phyloP scores from a whole-genome alignment of 1,284 basidiomycete species.

The Ceratobasidium papillatum region DNA sequence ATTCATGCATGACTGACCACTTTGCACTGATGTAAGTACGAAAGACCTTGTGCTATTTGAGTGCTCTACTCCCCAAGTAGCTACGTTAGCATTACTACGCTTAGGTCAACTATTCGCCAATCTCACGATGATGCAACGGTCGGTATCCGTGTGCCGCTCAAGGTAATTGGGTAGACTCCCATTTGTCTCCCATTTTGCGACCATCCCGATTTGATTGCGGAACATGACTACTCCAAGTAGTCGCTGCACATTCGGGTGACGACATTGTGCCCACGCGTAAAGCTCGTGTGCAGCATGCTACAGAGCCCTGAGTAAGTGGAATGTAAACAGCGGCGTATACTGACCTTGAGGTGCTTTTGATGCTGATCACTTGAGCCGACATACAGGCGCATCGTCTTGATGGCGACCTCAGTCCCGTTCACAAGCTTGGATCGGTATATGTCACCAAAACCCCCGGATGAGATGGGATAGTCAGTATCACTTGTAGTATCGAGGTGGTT shows the following conservation, averaged over 20 bases:
- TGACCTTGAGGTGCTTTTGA: background rate
- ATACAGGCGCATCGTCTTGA: background rate
- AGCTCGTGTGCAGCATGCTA: too few relatives aligned
- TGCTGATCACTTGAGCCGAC: background rate
- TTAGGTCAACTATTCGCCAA: background rate
- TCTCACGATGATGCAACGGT: background rate
- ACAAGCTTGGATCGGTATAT: background rate
- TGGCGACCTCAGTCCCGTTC: background rate
- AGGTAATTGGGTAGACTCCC: background rate
- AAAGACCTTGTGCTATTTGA: background rate
- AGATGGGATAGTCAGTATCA: background rate
- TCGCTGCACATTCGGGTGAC: background rate
- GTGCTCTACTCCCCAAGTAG: background rate
- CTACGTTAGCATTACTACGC: too few relatives aligned
- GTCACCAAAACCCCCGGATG: constrained; percentile 2
- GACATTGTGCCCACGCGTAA: constrained; percentile 1
- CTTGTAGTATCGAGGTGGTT: background rate
- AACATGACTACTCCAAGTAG: background rate
- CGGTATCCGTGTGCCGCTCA: background rate
- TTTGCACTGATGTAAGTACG: background rate
- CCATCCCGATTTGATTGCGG: constrained; percentile 9
- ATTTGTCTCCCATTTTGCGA: background rate
- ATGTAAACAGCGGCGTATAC: too few relatives aligned
- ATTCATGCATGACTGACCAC: background rate
- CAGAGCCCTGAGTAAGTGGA: too few relatives aligned